A percentile compares a stretch with the other conserved stretches of the same genome.
Conservation (phyloP, 139 green algal species). For the Picochlorum sp. region DNA sequence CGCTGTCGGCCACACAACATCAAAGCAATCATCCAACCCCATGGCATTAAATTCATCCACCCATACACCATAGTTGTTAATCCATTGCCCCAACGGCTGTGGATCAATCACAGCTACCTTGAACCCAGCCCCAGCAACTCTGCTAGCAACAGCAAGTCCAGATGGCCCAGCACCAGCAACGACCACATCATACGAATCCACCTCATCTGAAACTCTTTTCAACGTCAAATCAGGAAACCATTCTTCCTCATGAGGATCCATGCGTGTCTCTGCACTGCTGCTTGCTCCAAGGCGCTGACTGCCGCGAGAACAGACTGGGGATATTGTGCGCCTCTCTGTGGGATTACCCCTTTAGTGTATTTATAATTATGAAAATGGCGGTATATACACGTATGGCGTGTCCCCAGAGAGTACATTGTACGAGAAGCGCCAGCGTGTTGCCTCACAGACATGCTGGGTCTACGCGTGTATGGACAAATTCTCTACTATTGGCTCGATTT, state of each 20-base stretch:
- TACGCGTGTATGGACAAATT: too few species aligned
- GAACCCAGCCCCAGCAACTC: conserved; percentile 54
- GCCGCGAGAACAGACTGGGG: too few species aligned
- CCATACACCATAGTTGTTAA: conserved; percentile 99
- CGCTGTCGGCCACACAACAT: conserved; percentile 77
- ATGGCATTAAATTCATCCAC: conserved; percentile 94
- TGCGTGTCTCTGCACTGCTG: too few species aligned
- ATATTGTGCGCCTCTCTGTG: too few species aligned
- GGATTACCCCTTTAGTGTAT: too few species aligned
- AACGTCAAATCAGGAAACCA: conserved; percentile 11
- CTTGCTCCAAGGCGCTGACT: too few species aligned
- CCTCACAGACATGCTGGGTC: too few species aligned
- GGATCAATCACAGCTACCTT: conserved; percentile 79
- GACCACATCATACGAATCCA: conserved; percentile 57
- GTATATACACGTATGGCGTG: too few species aligned
- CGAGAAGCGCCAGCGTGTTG: too few species aligned
- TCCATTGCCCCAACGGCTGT: conserved; percentile 66
- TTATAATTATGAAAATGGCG: too few species aligned
- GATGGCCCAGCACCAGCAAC: conserved; percentile 84
- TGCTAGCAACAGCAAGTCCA: conserved; percentile 66
- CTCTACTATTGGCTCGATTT: too few species aligned
- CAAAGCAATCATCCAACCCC: conserved; percentile 75
- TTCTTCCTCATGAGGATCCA: neutral
- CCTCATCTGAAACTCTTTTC: neutral
- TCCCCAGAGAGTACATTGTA: too few species aligned